phyloP scores from a whole-genome alignment of 78 protist genomes.

The Creolimax fragrantissima region DNA sequence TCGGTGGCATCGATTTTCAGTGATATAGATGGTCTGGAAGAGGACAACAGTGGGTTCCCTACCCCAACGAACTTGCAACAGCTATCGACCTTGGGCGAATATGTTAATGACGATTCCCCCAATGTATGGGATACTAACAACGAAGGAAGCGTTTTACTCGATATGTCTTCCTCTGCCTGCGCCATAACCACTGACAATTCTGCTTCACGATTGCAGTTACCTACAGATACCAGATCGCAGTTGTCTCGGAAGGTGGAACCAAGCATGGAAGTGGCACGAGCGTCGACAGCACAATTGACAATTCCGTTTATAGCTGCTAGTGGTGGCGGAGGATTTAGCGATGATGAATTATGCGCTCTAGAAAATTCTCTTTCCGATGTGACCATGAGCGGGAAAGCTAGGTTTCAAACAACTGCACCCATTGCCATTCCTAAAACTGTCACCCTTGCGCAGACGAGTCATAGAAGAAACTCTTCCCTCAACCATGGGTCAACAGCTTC shows the following conservation, averaged over 20 bases:
- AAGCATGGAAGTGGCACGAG: background rate
- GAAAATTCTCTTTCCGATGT: too few relatives aligned
- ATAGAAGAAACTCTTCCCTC: too few relatives aligned
- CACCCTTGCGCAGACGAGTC: too few relatives aligned
- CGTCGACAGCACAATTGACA: background rate
- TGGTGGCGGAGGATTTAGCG: too few relatives aligned
- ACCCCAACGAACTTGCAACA: background rate
- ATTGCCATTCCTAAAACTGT: too few relatives aligned
- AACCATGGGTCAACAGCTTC: too few relatives aligned
- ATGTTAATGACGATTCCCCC: background rate
- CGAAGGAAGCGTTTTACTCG: background rate
- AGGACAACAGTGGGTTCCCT: background rate
- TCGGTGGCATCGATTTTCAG: background rate
- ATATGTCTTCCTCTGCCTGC: background rate
- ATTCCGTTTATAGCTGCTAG: too few relatives aligned
- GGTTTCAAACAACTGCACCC: too few relatives aligned
- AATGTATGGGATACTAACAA: background rate
- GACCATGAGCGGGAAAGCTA: too few relatives aligned
- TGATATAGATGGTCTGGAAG: background rate
- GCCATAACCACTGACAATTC: background rate
- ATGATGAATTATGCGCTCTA: too few relatives aligned
- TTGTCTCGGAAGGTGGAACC: background rate
- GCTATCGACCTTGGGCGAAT: background rate
- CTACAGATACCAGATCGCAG: too few relatives aligned
- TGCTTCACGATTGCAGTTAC: too few relatives aligned